Evolutionary conservation across 352 stramenopile genomes (phyloP), one percentile per base, ranked within the genome.

Genomic region (Pythium coloratum): DNA sequence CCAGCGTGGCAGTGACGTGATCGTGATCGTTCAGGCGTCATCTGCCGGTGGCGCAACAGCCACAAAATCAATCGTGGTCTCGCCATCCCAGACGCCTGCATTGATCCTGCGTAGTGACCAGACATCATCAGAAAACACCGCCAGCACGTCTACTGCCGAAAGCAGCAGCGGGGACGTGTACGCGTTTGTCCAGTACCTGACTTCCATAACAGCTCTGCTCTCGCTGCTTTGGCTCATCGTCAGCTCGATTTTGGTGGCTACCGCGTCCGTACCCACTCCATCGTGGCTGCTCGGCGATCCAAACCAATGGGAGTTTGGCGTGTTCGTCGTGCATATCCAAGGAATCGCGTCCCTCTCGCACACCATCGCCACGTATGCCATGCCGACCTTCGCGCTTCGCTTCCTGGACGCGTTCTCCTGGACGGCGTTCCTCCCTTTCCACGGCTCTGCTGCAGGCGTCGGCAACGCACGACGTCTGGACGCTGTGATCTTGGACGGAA

Each of bases 301-400:
- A 36, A 76, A 74, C 49, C 54, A 59, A 24, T 76, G 70, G 70
- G 70, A 76, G 49, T 59, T 74, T 28, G 38, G 58, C 0, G 36
- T 66, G 14, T 74, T 69, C 44, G 51, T 73, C 33, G 58, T 36
- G n/a, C 73, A 72, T 38, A 26, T 76, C 28, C 70, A 76, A 49
- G 9, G 20, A 2, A 50, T 76, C 32, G 24, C 53, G n/a, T 61
- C 66, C 12, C 14, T 73, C 13, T 62, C 51, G 18, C 47, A 72
- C 1, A 6, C 51, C 16, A 66, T 59, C 14, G 30, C 61, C 14
- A 38, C 49, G 34, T 60, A 2, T 3, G 14, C 16, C 1, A 50
- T 55, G 34, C 67, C 66, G 0, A n/a, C 64, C 4, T 57, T 63
- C 54, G 57, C 62, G 16, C 38, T 69, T 18, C 28, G 40, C 2